Evolutionary conservation across 148 eudicot species (phyloP).

Genomic region (Camellia lanceoleosa): DNA sequence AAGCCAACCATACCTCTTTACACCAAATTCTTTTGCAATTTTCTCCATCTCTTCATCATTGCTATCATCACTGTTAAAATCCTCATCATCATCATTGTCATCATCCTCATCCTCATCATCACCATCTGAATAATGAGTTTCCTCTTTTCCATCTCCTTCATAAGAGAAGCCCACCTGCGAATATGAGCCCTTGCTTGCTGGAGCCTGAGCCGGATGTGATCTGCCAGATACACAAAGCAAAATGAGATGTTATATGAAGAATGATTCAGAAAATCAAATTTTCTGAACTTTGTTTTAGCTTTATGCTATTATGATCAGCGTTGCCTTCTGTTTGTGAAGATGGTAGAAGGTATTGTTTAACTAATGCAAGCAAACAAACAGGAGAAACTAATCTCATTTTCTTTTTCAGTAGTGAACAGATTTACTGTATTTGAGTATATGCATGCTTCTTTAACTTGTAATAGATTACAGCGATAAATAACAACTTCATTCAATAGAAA

Average conservation of each 20-base stretch:
- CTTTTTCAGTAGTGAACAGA: background rate
- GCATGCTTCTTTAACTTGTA: background rate
- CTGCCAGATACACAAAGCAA: constrained; percentile 29
- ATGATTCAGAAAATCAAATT: background rate
- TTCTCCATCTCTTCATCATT: constrained; percentile 92
- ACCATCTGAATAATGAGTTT: constrained; percentile 57
- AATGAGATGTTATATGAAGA: constrained; percentile 5
- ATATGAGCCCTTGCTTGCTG: constrained; percentile 83
- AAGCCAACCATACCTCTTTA: constrained; percentile 99
- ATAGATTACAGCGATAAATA: background rate
- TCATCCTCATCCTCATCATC: constrained; percentile 81
- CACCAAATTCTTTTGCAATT: constrained; percentile 95
- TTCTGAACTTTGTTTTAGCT: background rate
- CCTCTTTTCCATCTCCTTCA: constrained; percentile 85
- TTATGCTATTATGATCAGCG: background rate
- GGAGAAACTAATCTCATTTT: background rate
- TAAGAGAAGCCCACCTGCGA: constrained; percentile 98
- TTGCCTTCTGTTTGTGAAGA: background rate
- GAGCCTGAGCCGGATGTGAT: constrained; percentile 62
- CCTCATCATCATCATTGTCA: constrained; percentile 68
- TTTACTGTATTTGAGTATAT: too few relatives aligned
- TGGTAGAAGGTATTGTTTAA: background rate
- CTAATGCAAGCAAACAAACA: background rate
- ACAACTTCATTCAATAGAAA: background rate
- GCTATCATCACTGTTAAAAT: constrained; percentile 97